These are phyloP conservation scores for Trametes punicea DNA, from an alignment of 768 basidiomycete species.

Conservation along the genomic window DNA sequence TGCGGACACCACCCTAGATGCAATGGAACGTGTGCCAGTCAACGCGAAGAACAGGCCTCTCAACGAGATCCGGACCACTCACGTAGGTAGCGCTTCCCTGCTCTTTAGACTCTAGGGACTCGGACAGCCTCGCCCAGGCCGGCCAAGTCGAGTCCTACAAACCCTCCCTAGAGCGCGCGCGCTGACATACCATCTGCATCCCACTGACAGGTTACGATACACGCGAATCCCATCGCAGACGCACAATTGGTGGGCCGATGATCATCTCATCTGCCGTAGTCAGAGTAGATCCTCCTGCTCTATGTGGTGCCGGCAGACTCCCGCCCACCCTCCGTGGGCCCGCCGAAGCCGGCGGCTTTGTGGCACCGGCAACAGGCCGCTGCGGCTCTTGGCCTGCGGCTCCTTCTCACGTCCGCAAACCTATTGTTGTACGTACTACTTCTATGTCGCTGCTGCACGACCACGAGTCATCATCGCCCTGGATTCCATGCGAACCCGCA, in stretches of 20 bases:
- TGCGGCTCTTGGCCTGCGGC: background rate
- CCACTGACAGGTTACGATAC: slow-evolving; percentile 67
- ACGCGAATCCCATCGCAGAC: slow-evolving; percentile 95
- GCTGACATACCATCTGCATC: background rate
- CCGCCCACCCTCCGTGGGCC: background rate
- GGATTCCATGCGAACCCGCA: background rate
- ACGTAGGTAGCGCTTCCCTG: slow-evolving; percentile 47
- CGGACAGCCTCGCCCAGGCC: too few relatives aligned
- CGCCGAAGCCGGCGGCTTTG: background rate
- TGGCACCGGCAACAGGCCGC: background rate
- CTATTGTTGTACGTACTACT: background rate
- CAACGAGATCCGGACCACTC: slow-evolving; percentile 76
- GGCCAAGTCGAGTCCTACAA: too few relatives aligned
- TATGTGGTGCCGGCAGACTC: background rate
- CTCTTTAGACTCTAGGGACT: background rate
- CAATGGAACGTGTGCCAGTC: slow-evolving; percentile 91
- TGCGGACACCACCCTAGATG: slow-evolving; percentile 86
- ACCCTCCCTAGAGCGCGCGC: too few relatives aligned
- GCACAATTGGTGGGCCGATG: slow-evolving; percentile 34
- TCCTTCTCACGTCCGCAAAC: background rate
- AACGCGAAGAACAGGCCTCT: slow-evolving; percentile 87
- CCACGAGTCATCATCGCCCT: background rate
- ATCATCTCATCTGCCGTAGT: background rate
- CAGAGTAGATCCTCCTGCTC: background rate
- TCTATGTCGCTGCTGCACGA: background rate